phyloP scores from a whole-genome alignment of 257 asterid species.

The Galeopsis tetrahit region DNA sequence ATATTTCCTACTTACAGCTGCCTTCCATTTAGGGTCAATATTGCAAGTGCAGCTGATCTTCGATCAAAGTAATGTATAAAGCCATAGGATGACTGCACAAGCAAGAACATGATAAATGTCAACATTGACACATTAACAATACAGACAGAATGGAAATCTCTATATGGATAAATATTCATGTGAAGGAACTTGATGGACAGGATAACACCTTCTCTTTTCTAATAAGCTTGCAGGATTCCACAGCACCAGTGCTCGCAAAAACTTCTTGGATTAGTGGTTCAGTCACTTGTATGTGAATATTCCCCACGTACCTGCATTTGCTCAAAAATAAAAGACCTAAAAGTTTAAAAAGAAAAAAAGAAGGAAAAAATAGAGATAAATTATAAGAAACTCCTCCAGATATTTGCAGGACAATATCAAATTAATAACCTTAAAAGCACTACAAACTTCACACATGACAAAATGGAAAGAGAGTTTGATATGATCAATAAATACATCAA shows the following conservation, averaged over 20 bases:
- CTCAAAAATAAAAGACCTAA: constrained; percentile 42
- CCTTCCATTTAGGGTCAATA: constrained; percentile 60
- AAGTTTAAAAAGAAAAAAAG: constrained; percentile 29
- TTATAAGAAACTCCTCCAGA: constrained; percentile 37
- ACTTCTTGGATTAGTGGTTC: constrained; percentile 94
- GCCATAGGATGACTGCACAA: constrained; percentile 70
- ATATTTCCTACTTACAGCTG: constrained; percentile 62
- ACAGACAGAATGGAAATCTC: constrained; percentile 16
- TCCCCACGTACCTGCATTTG: constrained; percentile 93
- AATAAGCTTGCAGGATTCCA: constrained; percentile 86
- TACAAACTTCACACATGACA: constrained; percentile 17
- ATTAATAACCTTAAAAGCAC: constrained; percentile 17
- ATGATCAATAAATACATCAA: constrained; percentile 21
- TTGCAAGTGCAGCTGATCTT: constrained; percentile 65
- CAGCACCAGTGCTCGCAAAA: constrained; percentile 82
- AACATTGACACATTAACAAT: constrained; percentile 16
- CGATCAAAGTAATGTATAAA: constrained; percentile 68
- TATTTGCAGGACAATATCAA: constrained; percentile 28
- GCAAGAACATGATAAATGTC: constrained; percentile 30
- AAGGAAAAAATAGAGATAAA: constrained; percentile 28
- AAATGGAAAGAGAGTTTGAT: constrained; percentile 22
- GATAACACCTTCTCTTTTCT: constrained; percentile 79
- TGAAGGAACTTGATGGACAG: constrained; percentile 9
- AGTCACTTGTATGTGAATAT: constrained; percentile 81
- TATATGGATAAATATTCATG: constrained; percentile 10